Evolutionary conservation across 1,284 basidiomycete genomes (phyloP).

Genomic region (Cryptococcus sp.): DNA sequence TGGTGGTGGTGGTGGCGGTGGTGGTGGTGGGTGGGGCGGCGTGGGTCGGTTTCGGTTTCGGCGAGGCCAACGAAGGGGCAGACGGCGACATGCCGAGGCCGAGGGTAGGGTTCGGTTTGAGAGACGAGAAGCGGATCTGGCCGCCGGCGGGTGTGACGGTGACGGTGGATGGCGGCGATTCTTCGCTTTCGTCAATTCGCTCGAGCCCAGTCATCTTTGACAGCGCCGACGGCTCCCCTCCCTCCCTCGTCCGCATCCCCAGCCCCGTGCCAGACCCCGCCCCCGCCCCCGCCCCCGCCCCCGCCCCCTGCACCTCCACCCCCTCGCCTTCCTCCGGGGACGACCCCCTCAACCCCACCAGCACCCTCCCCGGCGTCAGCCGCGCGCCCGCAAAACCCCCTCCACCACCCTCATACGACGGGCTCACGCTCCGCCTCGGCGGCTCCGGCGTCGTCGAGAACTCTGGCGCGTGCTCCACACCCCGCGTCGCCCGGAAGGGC

Average conservation of each 20-base stretch:
- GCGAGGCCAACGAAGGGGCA: background rate
- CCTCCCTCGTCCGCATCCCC: background rate
- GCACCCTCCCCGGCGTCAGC: conserved; percentile 10
- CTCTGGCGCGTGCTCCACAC: conserved; percentile 6
- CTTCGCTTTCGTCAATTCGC: conserved; percentile 16
- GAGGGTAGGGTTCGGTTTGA: background rate
- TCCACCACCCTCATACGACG: background rate
- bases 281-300: background rate
- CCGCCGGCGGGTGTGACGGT: no score
- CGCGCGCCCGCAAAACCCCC: background rate
- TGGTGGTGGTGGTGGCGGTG: no score
- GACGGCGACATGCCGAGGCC: background rate
- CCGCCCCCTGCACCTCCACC: background rate
- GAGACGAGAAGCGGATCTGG: conserved; percentile 7
- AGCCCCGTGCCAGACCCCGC: background rate
- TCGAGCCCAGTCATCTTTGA: conserved; percentile 14
- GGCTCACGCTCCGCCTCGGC: background rate
- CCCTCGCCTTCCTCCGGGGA: background rate
- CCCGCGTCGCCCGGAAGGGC: background rate
- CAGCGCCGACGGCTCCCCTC: background rate
- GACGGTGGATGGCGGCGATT: conserved; percentile 2
- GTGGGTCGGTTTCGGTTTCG: background rate
- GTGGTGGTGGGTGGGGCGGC: no score
- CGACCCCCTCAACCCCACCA: background rate
- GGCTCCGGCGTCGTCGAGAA: conserved; percentile 18